Conservation (phyloP, 1,139 yeast genomes). For the Debaryomyces sp. region DNA sequence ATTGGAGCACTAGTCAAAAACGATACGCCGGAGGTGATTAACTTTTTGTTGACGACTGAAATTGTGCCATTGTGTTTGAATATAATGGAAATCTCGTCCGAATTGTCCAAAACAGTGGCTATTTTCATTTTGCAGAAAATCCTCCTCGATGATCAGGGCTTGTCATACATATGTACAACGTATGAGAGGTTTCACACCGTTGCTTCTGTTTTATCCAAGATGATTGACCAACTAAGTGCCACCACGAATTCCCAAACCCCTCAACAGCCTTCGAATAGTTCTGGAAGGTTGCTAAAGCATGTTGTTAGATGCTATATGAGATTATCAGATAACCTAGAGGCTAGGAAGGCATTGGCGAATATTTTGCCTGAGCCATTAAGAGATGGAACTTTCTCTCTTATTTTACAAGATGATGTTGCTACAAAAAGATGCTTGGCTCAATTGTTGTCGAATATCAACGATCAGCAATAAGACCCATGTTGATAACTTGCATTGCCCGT, state of each 20-base stretch:
- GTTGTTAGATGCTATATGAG: slow-evolving; percentile 93
- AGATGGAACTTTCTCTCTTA: slow-evolving; percentile 85
- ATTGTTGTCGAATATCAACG: slow-evolving; percentile 68
- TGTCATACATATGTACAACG: slow-evolving; percentile 90
- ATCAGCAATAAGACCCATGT: slow-evolving; percentile 21
- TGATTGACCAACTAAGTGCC: slow-evolving; percentile 77
- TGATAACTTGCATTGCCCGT: neutral
- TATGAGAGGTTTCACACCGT: slow-evolving; percentile 95
- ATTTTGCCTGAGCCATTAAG: slow-evolving; percentile 85
- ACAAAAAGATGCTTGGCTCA: slow-evolving; percentile 89
- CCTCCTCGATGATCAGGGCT: slow-evolving; percentile 86
- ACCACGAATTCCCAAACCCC: slow-evolving; percentile 35
- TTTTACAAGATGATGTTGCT: slow-evolving; percentile 83
- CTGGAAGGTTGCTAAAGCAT: slow-evolving; percentile 86
- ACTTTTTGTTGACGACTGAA: slow-evolving; percentile 87
- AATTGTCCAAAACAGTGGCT: slow-evolving; percentile 89
- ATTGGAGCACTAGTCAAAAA: slow-evolving; percentile 96
- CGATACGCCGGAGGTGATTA: slow-evolving; percentile 93
- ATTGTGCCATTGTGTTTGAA: slow-evolving; percentile 92
- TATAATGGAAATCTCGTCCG: slow-evolving; percentile 95
- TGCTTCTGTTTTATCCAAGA: slow-evolving; percentile 80
- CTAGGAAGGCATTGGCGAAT: slow-evolving; percentile 82
- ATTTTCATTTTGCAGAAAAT: slow-evolving; percentile 93
- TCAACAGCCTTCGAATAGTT: slow-evolving; percentile 41
- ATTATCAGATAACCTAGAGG: slow-evolving; percentile 86